phyloP scores from a whole-genome alignment of 345 rosid species.

The Erysimum cheiranthoides region DNA sequence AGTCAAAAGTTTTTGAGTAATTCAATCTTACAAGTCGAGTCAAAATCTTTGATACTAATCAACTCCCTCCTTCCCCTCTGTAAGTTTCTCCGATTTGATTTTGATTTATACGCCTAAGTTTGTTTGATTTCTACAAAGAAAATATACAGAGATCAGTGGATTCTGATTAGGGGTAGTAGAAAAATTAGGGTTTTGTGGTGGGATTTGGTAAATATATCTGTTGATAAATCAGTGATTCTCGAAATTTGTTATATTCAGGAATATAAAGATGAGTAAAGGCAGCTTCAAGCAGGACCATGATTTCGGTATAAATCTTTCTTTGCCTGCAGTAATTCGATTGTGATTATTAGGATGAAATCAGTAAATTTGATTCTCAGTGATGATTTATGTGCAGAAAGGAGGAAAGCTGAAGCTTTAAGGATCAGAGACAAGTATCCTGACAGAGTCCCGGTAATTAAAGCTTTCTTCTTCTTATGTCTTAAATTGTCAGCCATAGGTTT shows the following conservation, averaged over 20 bases:
- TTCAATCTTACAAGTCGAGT: not conserved
- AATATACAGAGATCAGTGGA: not conserved
- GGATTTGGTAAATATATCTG: not conserved
- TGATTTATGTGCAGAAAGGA: conserved; percentile 19
- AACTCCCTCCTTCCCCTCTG: not conserved
- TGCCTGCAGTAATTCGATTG: not conserved
- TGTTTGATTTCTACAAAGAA: too few relatives aligned
- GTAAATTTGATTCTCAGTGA: not conserved
- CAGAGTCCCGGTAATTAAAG: conserved; percentile 13
- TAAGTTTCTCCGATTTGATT: conserved; percentile 7
- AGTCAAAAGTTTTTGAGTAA: not conserved
- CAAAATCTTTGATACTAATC: not conserved
- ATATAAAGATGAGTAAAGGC: conserved; percentile 6
- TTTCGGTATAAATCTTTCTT: not conserved
- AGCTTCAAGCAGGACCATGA: conserved; percentile 32
- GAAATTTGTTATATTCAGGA: not conserved
- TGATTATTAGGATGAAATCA: not conserved
- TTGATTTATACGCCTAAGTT: not conserved
- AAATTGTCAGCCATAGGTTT: not conserved
- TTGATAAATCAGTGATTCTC: not conserved
- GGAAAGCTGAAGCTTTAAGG: conserved; percentile 26
- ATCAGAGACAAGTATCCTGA: conserved; percentile 36
- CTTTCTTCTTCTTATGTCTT: not conserved
- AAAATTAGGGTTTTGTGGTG: conserved; percentile 13
- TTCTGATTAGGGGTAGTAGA: not conserved